Percentiles rank a stretch among this genome's conserved stretches.
Evolutionary conservation across 768 basidiomycete genomes (phyloP).

Genomic region (Nidularia sp.): DNA sequence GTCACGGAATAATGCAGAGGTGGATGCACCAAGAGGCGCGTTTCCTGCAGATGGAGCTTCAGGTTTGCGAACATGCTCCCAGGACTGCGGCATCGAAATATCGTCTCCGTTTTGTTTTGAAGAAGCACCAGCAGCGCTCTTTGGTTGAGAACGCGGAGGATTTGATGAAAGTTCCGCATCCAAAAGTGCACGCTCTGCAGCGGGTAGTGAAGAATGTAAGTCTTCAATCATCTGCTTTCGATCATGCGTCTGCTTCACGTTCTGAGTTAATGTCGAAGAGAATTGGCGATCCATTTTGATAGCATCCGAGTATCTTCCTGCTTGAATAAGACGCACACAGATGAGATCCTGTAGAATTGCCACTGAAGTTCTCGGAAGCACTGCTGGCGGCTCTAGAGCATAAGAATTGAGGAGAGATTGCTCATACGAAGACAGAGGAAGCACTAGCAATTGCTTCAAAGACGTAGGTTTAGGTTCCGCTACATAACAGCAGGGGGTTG

Average conservation of each 20-base stretch:
- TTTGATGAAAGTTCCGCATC: conserved; percentile 44
- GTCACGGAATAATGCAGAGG: conserved; percentile 11
- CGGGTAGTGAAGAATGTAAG: conserved; percentile 58
- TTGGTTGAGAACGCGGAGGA: no score
- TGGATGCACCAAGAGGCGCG: conserved; percentile 19
- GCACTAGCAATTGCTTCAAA: conserved; percentile 57
- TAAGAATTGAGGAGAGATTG: conserved; percentile 51
- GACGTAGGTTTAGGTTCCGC: conserved; percentile 56
- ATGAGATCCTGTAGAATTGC: conserved; percentile 73
- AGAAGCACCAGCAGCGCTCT: no score
- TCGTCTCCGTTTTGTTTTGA: no score
- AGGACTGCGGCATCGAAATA: conserved; percentile 41
- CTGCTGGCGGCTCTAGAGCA: conserved; percentile 51
- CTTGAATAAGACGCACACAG: conserved; percentile 72
- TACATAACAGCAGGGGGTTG: conserved; percentile 12
- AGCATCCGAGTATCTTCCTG: conserved; percentile 66
- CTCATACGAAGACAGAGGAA: conserved; percentile 67
- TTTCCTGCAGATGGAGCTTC: conserved; percentile 16
- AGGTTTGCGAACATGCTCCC: conserved; percentile 49
- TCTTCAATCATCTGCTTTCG: conserved; percentile 70
- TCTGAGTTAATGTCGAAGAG: conserved; percentile 33
- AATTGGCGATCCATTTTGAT: conserved; percentile 73
- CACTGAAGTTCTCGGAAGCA: conserved; percentile 42
- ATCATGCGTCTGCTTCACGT: conserved; percentile 38
- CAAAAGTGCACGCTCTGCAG: conserved; percentile 57